Evolutionary conservation across 106 monocot species (phyloP), one percentile per base, ranked within the genome.

Genomic region (Narthecium ossifragum): DNA sequence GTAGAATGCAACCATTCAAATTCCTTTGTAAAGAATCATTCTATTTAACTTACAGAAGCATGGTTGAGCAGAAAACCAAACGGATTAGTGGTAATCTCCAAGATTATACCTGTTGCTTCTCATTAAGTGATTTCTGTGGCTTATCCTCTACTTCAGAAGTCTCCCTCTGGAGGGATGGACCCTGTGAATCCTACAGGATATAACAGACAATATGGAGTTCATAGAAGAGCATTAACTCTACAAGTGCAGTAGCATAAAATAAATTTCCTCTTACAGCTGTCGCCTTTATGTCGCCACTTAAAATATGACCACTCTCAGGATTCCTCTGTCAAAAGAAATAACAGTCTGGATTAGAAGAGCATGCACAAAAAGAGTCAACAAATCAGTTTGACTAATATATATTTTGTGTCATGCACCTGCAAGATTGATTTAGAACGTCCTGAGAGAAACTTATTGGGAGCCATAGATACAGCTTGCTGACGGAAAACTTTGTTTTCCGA

Each of bases 401-500:
- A 36, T 13, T 31, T 58, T 31, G 34, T 29, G 37, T 46, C 2
- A 49, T 45, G 53, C 40, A 92, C 86, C 75, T 86, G 92, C 65
- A 77, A 41, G 57, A 62, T 74, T 60, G 98, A 98, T 76, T 84
- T 90, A 38, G 96, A 87, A 23, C 96, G 86, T 43, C 83, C 90
- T 30, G 90, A 84, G 34, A 96, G 67, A 65, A 91, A 74, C 62
- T 87, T 98, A 50, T 78, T 98, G 22, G 90, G 73, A 63, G 90
- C 66, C 80, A 86, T 82, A 26, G 93, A 86, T 5, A 94, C 69
- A 66, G 90, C 80, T 64, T 98, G 86, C 41, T 98, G 90, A 54
- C 90, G 90, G 25, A 98, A 69, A 25, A 98, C 98, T 70, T 98
- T 73, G 64, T 87, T 98, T 77, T 98, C 98, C 28, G 98, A 98